Evolutionary conservation across 2,329 filamentous ascomycete species (phyloP), one percentile per base, ranked within the genome.

Genomic region (Byssoonygena ceratinophila): DNA sequence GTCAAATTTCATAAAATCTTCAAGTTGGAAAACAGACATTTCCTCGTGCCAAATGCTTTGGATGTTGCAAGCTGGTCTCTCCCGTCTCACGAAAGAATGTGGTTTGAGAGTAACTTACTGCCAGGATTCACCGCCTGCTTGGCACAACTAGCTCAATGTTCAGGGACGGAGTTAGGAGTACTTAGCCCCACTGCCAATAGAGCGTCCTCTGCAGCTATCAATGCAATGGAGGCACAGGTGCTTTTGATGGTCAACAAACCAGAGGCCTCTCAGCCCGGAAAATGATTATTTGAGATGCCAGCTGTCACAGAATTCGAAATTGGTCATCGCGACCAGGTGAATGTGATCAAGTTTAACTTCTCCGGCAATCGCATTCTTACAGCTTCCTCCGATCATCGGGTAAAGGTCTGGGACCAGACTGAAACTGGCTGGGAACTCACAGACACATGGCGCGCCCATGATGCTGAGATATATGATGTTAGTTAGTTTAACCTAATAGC

Each of bases 351-450:
- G 59, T 94, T 94, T 77, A 96, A 96, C 69, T 83, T 83, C 59
- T 94, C 94, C 67, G 91, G 90, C 60, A 90, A 88, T 62, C 86
- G 90, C 60, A 90, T 91, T 74, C 86, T 90, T 39, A 92, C 89
- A 2, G 89, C 88, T 31, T 92, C 88, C 16, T 87, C 91, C 16
- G 91, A 97, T 68, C 91, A 94, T 67, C 87, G 85, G 66, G 84
- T 97, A 63, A 88, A 90, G 65, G 85, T 96, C 57, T 96, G 91
- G 78, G 84, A 92, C 64, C 82, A 78, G 54, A 75, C 83, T 59
- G 84, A 88, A 60, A 81, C 82, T 39, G 74, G 80, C 53, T 95
- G 89, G 87, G 77, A 80, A 48, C 72, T 92, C 34, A 85, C 83
- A 64, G 91, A 97, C 71, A 88, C 81, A 53, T 96, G 90, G 88